Base-by-base conservation (phyloP, 2,329 filamentous ascomycete species). In the Cercospora sojina region DNA sequence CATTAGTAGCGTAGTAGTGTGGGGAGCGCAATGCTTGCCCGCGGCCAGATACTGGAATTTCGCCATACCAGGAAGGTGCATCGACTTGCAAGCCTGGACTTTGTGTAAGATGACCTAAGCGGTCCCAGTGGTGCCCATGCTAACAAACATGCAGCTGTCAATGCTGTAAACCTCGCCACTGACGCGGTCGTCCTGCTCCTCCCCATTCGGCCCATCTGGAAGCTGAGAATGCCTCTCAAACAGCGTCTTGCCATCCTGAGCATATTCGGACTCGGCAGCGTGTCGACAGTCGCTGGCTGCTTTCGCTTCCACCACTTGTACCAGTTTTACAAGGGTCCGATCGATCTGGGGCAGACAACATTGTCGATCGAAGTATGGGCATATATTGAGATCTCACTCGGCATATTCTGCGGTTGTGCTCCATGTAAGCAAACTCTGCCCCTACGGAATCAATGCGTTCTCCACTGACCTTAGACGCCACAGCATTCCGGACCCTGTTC, bases 191-290 rank as follows among this genome's bases (percentile, higher is more conserved):
- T 62, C 20, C 43, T 62, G 16, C 5, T 53, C 3, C 41, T 62
- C 7, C 59, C 59, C 13, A 29, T 62, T 35, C 43, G 43, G 16
- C 41, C 59, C 13, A 49, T 62, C 10, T 49, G 41, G 59, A 62
- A 38, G 27, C 47, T 62, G 23, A 32, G 29, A 32, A 62, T 62
- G 59, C 59, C 59, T 12, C 27, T 38, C 25, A 62, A 62, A 2
- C 41, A 51, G 47, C 59, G 59, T 29, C 47, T 62, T 35, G 59
- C 59, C n/a, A 62, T 62, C 29, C 43, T 62, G 13, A n/a, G 38
- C 20, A 62, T 62, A n/a, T 62, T 62, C 27, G 27, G 25, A n/a
- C 20, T 62, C 8, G 59, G 59, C 43, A 31, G 59, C 31, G 10
- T 62, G 2, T 62, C 59, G 5, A 62, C 59, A 8, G 20, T 62